Evolutionary conservation across 75 land plant genomes (phyloP).

Genomic region (Pinus taeda): DNA sequence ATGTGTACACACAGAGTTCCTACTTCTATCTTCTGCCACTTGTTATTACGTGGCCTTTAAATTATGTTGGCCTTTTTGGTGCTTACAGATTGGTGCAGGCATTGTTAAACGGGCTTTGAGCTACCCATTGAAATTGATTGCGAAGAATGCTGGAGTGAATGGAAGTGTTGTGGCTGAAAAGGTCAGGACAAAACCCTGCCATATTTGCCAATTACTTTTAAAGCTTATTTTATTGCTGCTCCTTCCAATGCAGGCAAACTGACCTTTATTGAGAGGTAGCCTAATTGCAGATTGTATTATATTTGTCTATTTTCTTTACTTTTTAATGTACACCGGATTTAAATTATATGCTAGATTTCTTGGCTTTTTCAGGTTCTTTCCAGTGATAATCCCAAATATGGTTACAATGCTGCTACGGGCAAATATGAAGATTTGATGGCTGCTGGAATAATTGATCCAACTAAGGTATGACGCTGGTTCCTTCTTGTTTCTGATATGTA

Average conservation of each 20-base stretch:
- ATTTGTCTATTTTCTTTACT: background rate
- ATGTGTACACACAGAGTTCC: background rate
- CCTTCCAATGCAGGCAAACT: background rate
- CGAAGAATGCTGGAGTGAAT: constrained; percentile 82
- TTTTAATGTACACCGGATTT: background rate
- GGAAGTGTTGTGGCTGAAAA: constrained; percentile 72
- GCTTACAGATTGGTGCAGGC: constrained; percentile 58
- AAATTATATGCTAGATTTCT: background rate
- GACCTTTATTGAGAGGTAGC: background rate
- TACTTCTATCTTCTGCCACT: background rate
- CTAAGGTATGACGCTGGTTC: constrained; percentile 29
- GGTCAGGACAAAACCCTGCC: constrained; percentile 19
- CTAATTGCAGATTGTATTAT: background rate
- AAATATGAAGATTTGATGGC: constrained; percentile 85
- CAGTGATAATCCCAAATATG: constrained; percentile 64
- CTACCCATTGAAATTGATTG: constrained; percentile 67
- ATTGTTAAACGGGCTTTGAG: constrained; percentile 71
- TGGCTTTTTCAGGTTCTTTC: constrained; percentile 52
- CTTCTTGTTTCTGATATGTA: background rate
- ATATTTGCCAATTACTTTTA: background rate
- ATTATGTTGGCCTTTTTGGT: background rate
- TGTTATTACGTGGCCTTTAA: background rate
- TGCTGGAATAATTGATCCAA: constrained; percentile 90
- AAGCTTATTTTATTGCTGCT: background rate
- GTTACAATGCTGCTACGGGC: constrained; percentile 90